Base-by-base conservation (phyloP, 129 eudicot genomes). In the sunflower (Helianthus annuus) region DNA sequence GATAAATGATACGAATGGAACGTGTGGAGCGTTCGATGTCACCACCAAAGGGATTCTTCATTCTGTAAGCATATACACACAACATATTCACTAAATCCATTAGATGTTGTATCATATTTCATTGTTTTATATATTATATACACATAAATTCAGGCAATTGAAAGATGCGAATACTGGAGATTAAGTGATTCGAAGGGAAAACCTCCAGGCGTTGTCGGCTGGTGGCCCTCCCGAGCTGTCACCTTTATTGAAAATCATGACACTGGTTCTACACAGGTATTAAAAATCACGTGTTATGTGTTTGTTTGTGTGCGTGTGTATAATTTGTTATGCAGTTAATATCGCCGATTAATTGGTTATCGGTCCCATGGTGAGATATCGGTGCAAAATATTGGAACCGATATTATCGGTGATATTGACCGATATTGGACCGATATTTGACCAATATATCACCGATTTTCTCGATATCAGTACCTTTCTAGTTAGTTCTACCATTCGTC, bases 141-240 rank as follows among this genome's bases (percentile, higher is more conserved):
- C 48, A 7, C 56, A 51, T 48, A 24, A 16, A n/a, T 61, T 6
- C 79, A 95, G 99, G 94, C 92, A 73, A 88, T 95, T 76, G 99
- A 85, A 78, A 84, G 87, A 86, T 88, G 94, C 71, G 97, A 95
- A 73, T 95, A 95, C 66, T 95, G 99, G 99, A 83, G 99, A 73
- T 78, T 95, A 81, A 72, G 88, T 38, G 99, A 95, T 81, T 72
- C 84, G 66, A 88, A 88, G 66, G 96, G 99, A 74, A 90, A 88
- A 57, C 99, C 99, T 49, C 99, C 99, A 3, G 99, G 99, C 6
- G 99, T 90, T 39, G 74, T 95, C 76, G 99, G 99, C 48, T 95
- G 99, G 99, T 95, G 99, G 99, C 99, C 99, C 0, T 95, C 99
- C 70, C 87, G 99, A 66, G 99, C 97, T 52, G 96, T 95, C 70